Base-by-base conservation (phyloP, 805 yeast genomes). In the Lachancea lanzarotensis region DNA sequence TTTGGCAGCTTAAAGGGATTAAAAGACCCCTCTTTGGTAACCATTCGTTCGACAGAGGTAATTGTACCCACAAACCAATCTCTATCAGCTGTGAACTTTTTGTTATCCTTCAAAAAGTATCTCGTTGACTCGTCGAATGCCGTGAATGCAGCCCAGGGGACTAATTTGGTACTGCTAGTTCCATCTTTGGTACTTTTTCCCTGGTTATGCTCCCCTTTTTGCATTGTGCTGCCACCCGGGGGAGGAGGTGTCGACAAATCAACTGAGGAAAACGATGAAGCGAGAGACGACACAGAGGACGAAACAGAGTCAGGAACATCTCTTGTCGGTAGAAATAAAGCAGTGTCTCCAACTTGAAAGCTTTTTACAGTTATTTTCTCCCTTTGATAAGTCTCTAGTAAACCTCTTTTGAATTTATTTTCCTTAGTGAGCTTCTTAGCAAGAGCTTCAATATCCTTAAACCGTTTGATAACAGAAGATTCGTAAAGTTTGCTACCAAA, bases 101-200 rank as follows among this genome's bases (percentile, higher is more conserved):
- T 59, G 12, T 66, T 66, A 38, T 71, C 69, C 42, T 78, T 76
- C 51, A 91, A 67, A 56, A 89, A 82, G 60, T 79, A 89, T 60
- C 90, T 89, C 0, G 95, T 93, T 0, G 87, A 82, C 1, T 91
- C 95, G 12, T 57, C 59, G 45, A 85, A 74, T 12, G 70, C 76
- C 52, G 93, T 90, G 68, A 91, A 91, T 1, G 95, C 95, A 0
- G 96, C 96, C 98, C 98, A 91, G 0, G 91, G 88, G 44, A 71
- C 77, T 10, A 52, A 45, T 42, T 35, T 40, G 13, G 38, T 42
- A 6, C 13, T 27, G 12, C 27, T 45, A 33, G 63, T 60, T 26
- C 47, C 53, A 11, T 47, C 45, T 30, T 47, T 35, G 22, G 43
- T 16, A 19, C 30, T 25, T 46, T 52, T 33, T 47, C 54, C 40